A percentile compares a stretch with the other conserved stretches of the same genome.
Conservation (phyloP, 495 filamentous ascomycete species). For the Achaetomiella virescens region DNA sequence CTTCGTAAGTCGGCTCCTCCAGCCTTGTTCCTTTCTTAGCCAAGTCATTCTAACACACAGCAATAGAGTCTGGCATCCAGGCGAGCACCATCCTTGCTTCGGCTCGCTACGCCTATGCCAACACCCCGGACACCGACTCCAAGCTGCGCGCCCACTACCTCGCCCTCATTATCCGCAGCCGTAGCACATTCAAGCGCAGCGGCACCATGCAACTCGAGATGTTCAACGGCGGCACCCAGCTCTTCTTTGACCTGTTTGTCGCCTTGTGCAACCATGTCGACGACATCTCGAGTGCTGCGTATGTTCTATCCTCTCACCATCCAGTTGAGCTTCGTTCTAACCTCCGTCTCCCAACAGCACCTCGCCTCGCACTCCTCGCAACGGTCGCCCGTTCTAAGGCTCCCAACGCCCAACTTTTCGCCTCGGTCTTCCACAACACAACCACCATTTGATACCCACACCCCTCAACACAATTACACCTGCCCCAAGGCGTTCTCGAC, state of each 20-base stretch:
- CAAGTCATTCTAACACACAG: background rate
- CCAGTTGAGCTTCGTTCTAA: background rate
- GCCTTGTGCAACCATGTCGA: slow-evolving; percentile 87
- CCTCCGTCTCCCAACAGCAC: slow-evolving; percentile 19
- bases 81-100: slow-evolving; percentile 76
- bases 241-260: slow-evolving; percentile 93
- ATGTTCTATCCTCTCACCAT: slow-evolving; percentile 22
- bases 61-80: slow-evolving; percentile 66
- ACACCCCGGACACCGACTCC: slow-evolving; percentile 84
- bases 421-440: slow-evolving; percentile 1
- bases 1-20: slow-evolving; percentile 41
- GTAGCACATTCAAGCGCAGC: slow-evolving; percentile 82
- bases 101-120: slow-evolving; percentile 79
- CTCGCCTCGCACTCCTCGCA: slow-evolving; percentile 42
- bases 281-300: slow-evolving; percentile 47
- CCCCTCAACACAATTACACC: slow-evolving; percentile 5
- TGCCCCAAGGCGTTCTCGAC: slow-evolving; percentile 3
- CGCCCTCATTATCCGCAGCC: slow-evolving; percentile 79
- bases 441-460: slow-evolving; percentile 7
- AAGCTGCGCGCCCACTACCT: slow-evolving; percentile 87
- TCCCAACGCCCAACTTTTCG: background rate
- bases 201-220: slow-evolving; percentile 97
- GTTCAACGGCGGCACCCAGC: slow-evolving; percentile 68
- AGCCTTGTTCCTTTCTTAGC: background rate
- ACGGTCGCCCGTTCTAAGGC: slow-evolving; percentile 29